A percentile compares a stretch with the other conserved stretches of the same genome.
Evolutionary conservation across 176 grass and related monocot species (phyloP).

Genomic region (Tuctoria greenei): DNA sequence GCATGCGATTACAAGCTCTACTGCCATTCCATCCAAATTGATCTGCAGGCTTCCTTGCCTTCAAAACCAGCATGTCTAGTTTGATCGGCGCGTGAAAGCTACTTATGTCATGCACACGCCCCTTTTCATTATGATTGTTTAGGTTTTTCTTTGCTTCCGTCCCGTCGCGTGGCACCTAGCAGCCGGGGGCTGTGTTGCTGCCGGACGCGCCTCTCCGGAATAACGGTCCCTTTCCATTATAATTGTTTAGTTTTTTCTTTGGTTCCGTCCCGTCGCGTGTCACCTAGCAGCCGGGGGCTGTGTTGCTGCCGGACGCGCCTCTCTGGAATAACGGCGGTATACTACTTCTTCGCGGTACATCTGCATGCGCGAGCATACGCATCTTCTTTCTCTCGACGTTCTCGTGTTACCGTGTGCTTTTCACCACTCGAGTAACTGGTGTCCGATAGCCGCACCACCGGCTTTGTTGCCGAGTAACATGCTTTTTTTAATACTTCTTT

Average conservation of each 20-base stretch:
- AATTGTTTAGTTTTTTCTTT: neutral
- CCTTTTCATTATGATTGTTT: constrained; percentile 17
- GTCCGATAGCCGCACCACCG: no score
- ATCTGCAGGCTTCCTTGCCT: no score
- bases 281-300: neutral
- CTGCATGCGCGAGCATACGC: neutral
- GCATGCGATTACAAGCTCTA: no score
- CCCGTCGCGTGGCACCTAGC: constrained; percentile 3
- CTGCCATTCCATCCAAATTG: no score
- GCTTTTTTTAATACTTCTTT: no score
- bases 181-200: neutral
- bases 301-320: constrained; percentile 6
- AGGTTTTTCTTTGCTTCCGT: neutral
- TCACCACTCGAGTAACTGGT: constrained; percentile 15
- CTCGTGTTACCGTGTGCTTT: constrained; percentile 3
- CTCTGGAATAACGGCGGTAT: constrained; percentile 42
- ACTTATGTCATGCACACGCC: constrained; percentile 32
- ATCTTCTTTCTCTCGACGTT: neutral
- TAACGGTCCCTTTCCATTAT: constrained; percentile 32
- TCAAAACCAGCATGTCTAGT: neutral
- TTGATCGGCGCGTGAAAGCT: constrained; percentile 21
- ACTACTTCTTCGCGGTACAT: constrained; percentile 17
- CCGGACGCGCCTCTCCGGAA: constrained; percentile 39
- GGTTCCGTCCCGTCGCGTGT: neutral
- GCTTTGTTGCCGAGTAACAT: no score